Evolutionary conservation across 1,284 basidiomycete species (phyloP), one percentile per base, ranked within the genome.

Genomic region (Moesziomyces sp.): DNA sequence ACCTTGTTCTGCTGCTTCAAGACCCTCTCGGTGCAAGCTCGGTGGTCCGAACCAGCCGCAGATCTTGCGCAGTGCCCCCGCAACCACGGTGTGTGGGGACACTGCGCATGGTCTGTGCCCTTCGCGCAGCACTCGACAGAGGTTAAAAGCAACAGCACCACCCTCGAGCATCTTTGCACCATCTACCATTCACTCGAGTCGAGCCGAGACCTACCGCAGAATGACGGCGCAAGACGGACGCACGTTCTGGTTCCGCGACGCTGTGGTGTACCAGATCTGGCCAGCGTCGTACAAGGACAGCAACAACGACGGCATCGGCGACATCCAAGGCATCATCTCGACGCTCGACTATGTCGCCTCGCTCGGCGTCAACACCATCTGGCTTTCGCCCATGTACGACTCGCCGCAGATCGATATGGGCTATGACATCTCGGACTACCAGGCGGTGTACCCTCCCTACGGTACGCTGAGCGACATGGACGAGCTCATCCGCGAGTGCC

Each of bases 231-330:
- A 35, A 28, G 66, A 58, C 30, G 47, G 43, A 3, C 59, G 60
- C 48, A 62, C 59, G 13, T 62, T 52, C 38, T 68, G 59, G 65
- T 68, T 53, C 47, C 58, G 59, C 48, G 60, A 69, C 49, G 74
- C 74, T 21, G 59, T 73, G 30, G 53, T 76, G 30, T 76, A 73
- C 45, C 74, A 84, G 58, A 91, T 93, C 83, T 93, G 92, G 84
- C 91, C 91, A 0, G 85, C 88, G 51, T 90, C 90, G 0, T 92
- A 91, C 86, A 87, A 86, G 65, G 91, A 92, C 78, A 88, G 89
- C 42, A 91, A 91, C 69, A 90, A 89, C 10, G 90, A 92, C 80
- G 91, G 91, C 0, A 86, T 91, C 54, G 92, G 92, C 14, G 91
- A 93, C 84, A 86, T 93, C 28, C 87, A 87, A 38, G 90, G 91